Evolutionary conservation across 345 rosid species (phyloP).

Genomic region (Xanthoceras sorbifolium): DNA sequence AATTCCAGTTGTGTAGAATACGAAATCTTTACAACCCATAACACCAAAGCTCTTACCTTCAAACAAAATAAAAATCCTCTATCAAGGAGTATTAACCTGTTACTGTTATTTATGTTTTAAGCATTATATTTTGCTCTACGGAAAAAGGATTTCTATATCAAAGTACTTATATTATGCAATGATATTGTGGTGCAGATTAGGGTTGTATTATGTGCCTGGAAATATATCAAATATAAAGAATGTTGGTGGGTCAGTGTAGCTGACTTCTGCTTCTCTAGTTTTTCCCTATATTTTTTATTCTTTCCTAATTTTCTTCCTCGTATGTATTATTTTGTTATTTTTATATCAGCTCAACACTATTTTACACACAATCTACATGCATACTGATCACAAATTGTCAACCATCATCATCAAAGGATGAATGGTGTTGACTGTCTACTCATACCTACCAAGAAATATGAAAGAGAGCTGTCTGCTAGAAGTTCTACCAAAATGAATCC

Average conservation of each 20-base stretch:
- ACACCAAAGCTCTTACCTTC: neutral
- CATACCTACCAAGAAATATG: neutral
- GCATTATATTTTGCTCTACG: neutral
- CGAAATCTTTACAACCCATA: conserved; percentile 4
- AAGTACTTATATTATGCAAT: neutral
- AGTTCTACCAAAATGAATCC: too few relatives aligned
- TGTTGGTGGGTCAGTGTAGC: neutral
- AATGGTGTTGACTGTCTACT: neutral
- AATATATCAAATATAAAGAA: neutral
- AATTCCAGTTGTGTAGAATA: neutral
- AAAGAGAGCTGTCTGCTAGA: neutral
- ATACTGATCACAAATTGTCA: neutral
- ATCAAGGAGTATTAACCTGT: neutral
- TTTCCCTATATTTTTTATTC: neutral
- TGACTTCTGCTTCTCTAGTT: neutral
- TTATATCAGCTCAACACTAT: neutral
- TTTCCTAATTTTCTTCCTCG: neutral
- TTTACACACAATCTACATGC: neutral
- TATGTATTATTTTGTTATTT: too few relatives aligned
- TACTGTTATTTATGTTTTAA: neutral
- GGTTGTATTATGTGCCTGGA: neutral
- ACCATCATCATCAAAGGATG: neutral
- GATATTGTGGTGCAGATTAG: neutral
- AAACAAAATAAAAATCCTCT: neutral
- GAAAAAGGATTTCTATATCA: neutral